These are phyloP conservation scores for Amphirosellinia nigrospora DNA, from an alignment of 495 filamentous ascomycete genomes.

Conservation along the genomic window DNA sequence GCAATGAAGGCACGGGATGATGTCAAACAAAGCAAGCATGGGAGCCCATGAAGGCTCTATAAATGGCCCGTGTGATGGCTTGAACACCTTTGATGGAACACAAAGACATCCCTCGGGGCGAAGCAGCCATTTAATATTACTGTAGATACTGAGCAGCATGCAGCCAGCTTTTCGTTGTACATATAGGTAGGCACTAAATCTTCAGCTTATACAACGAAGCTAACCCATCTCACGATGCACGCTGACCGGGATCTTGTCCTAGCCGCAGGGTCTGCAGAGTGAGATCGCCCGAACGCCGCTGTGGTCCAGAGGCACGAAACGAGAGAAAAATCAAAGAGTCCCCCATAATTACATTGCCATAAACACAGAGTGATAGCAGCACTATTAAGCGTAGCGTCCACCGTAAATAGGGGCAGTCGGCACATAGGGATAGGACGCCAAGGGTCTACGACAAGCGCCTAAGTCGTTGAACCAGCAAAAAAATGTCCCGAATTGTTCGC, in stretches of 20 bases:
- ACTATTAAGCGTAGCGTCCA: background rate
- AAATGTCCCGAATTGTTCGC: constrained; percentile 5
- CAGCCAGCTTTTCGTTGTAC: constrained; percentile 5
- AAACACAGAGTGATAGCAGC: constrained; percentile 4
- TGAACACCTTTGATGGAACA: background rate
- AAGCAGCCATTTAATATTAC: constrained; percentile 25
- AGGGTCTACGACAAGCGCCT: background rate
- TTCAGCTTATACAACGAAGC: constrained; percentile 23
- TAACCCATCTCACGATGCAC: constrained; percentile 23
- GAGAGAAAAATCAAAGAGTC: background rate
- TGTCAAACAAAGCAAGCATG: constrained; percentile 4
- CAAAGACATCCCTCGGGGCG: constrained; percentile 7
- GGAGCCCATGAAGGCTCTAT: constrained; percentile 14
- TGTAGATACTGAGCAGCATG: constrained; percentile 1
- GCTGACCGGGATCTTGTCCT: constrained; percentile 26
- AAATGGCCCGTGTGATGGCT: constrained; percentile 8
- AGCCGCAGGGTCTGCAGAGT: constrained; percentile 3
- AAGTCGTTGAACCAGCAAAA: background rate
- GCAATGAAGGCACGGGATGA: constrained; percentile 3
- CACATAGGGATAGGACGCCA: constrained; percentile 8
- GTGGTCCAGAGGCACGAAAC: constrained; percentile 3
- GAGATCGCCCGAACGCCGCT: constrained; percentile 5
- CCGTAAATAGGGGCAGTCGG: constrained; percentile 20
- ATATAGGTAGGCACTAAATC: background rate
- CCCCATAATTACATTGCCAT: background rate